Evolutionary conservation across 2,329 filamentous ascomycete genomes (phyloP), one percentile per base, ranked within the genome.

Genomic region (Malbranchea cinnamomea): DNA sequence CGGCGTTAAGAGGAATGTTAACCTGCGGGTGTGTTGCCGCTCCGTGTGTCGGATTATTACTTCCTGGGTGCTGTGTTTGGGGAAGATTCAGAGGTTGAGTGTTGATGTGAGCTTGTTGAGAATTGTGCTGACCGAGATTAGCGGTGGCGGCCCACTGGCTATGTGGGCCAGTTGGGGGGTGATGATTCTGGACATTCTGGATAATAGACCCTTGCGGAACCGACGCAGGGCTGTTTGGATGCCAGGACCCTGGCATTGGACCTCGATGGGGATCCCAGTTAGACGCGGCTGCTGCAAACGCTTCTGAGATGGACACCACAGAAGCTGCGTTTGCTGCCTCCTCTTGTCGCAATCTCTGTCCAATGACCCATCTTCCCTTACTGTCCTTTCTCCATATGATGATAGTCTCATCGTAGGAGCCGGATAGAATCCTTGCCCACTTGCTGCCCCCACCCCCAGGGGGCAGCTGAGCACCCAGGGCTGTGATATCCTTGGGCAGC

Each of bases 351-450:
- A 92, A 63, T 25, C 71, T 71, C 40, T 87, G 80, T 19, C 74
- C 73, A 31, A 76, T 72, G 41, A 75, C 75, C 85, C 89, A 95
- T 15, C 79, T 71, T 2, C 85, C 85, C 41, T 89, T 75, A 40
- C 74, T 71, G 40, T 91, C 79, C 37, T 82, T 76, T 42, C 80
- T 78, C 89, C 89, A 98, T 33, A 98, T 81, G 41, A 94, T 85
- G 42, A 98, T 83, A 7, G 75, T 85, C 57, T 93, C 83, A 43
- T 98, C 89, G 43, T 98, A 98, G 1, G 84, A 93, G 2, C 89
- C 89, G 5, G 85, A 94, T 3, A 98, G 83, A 35, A 98, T 98
- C n/a, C 85, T 76, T 6, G 79, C 83, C 62, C 87, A 94, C 41
- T 68, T 75, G 45, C 82, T 82, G 15, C 87, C 84, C 22, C 87